Conservation (phyloP, 345 rosid species). For the Eucalyptus curtisii region DNA sequence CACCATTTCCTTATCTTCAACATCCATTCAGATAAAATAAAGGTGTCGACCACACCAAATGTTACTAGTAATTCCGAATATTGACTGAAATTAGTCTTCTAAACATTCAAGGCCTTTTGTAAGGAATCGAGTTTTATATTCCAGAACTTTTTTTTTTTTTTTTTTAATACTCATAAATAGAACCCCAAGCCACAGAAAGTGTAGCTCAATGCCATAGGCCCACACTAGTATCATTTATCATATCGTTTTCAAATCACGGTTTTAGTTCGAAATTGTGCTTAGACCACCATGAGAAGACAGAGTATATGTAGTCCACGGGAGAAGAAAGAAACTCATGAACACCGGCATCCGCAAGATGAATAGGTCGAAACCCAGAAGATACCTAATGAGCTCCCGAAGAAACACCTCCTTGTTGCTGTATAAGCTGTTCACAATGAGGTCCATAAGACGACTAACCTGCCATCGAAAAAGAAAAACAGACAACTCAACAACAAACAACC, state of each 20-base stretch:
- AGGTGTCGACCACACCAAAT: background rate
- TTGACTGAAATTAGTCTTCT: background rate
- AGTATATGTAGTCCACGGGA: background rate
- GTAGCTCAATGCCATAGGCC: background rate
- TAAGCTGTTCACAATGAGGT: conserved; percentile 90
- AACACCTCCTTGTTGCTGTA: conserved; percentile 98
- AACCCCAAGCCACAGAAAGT: background rate
- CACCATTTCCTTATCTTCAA: background rate
- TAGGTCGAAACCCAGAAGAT: background rate
- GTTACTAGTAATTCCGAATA: background rate
- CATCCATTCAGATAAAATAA: background rate
- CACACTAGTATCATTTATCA: background rate
- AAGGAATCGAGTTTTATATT: background rate
- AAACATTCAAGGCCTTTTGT: background rate
- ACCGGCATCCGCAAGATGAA: background rate
- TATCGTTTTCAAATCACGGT: background rate
- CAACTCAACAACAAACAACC: background rate
- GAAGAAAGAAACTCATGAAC: background rate
- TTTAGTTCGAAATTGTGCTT: background rate
- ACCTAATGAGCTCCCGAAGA: conserved; percentile 94
- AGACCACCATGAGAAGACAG: background rate
- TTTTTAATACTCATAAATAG: background rate
- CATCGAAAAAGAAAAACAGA: background rate
- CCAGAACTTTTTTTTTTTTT: background rate
- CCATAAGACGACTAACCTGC: conserved; percentile 99